These are phyloP conservation scores for Diospyros lotus DNA, from an alignment of 148 eudicot species.

Conservation along the genomic window DNA sequence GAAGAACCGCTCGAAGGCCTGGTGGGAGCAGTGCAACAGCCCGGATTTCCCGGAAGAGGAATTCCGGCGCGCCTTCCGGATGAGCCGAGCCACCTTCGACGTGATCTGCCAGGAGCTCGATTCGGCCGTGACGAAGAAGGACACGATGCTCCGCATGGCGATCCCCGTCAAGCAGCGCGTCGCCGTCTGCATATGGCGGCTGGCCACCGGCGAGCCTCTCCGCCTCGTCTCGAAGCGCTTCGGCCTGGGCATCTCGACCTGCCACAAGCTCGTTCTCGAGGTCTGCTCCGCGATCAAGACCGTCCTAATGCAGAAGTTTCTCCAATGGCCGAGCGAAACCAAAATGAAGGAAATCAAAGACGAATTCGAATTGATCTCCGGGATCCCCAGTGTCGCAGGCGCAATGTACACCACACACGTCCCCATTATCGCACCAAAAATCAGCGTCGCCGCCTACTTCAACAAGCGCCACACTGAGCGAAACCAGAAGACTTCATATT, in stretches of 20 bases:
- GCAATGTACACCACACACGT: slow-evolving; percentile 74
- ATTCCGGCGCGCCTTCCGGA: slow-evolving; percentile 49
- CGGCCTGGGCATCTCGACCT: slow-evolving; percentile 75
- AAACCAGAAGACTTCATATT: slow-evolving; percentile 65
- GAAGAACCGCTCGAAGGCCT: slow-evolving; percentile 61
- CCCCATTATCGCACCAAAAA: slow-evolving; percentile 73
- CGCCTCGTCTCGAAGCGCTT: slow-evolving; percentile 63
- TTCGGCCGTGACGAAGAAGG: slow-evolving; percentile 48
- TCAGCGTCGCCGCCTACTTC: slow-evolving; percentile 42
- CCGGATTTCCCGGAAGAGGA: slow-evolving; percentile 62
- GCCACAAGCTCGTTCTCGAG: slow-evolving; percentile 68
- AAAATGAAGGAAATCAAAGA: slow-evolving; percentile 20
- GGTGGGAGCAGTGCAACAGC: slow-evolving; percentile 68
- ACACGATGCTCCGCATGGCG: slow-evolving; percentile 61
- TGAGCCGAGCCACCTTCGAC: slow-evolving; percentile 63
- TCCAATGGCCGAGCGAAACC: slow-evolving; percentile 64
- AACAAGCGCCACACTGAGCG: slow-evolving; percentile 78
- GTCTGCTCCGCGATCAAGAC: slow-evolving; percentile 57
- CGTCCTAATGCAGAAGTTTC: slow-evolving; percentile 47
- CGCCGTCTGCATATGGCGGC: slow-evolving; percentile 71
- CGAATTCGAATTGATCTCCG: slow-evolving; percentile 38
- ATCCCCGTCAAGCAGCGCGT: slow-evolving; percentile 77
- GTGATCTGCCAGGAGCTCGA: slow-evolving; percentile 57
- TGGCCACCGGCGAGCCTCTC: slow-evolving; percentile 80
- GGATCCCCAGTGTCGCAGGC: slow-evolving; percentile 63